Base-by-base conservation (phyloP, 2,329 filamentous ascomycete species). In the Penicillium frequentans region DNA sequence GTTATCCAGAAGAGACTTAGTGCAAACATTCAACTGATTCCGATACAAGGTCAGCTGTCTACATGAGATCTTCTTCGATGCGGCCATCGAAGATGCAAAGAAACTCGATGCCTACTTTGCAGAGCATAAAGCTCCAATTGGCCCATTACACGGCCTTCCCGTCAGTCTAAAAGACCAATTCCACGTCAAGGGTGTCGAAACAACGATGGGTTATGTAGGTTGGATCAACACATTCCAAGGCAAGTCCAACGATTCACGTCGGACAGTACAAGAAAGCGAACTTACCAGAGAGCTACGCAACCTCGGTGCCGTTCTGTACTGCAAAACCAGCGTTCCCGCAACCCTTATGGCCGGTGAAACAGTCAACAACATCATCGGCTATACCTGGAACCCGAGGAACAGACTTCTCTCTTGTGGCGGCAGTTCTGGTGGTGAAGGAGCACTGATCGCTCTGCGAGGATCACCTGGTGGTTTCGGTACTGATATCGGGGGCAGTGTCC, bases 141-240 rank as follows among this genome's bases (percentile, higher is more conserved):
- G 86, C 0, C 84, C 85, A 2, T 76, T 89, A 0, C 86, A 89
- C 64, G 86, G 86, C 5, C 74, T 88, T 1, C 86, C 86, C 3
- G 72, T 88, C 29, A 86, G 77, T 48, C 61, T 81, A 31, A 82
- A 81, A 58, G 79, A 81, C 61, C 77, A 79, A 56, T 79, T 81
- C 56, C 75, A 79, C 48, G 69, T 80, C 6, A 73, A 79, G 67
- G 80, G 79, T 1, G 73, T 82, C 3, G 81, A 84, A 57, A 83
- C 60, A 70, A 86, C 73, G 68, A 88, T 88, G 78, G 86, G 85
- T 13, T 88, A 87, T 64, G 77, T 87, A 24, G 84, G 85, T n/a
- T 86, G 85, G 80, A 82, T 88, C n/a, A 82, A 81, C 7, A 83
- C 82, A 0, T 83, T 86, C 61, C 73, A 87, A 70, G 85, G 82